These are phyloP conservation scores for Coniochaeta sp. DNA, from an alignment of 2,329 filamentous ascomycete species.

Conservation along the genomic window DNA sequence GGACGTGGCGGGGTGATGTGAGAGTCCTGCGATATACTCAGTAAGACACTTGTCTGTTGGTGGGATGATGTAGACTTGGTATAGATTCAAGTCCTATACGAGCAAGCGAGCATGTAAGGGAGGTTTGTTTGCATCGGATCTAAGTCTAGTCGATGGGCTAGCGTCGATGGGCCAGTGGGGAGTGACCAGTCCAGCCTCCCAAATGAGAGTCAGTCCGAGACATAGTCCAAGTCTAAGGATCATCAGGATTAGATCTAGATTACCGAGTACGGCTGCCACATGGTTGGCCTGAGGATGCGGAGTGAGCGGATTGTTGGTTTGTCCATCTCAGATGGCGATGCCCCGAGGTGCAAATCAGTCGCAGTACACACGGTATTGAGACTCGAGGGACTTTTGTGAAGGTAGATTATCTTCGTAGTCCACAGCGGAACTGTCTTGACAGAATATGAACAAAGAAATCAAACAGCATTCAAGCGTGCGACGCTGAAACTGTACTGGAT, in stretches of 20 bases:
- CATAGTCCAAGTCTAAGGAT: neutral
- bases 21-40: too few relatives aligned
- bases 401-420: neutral
- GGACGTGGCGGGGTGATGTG: neutral
- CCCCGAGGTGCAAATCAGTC: neutral
- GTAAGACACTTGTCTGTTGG: neutral
- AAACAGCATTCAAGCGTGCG: neutral
- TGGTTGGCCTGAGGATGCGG: neutral
- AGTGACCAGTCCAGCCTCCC: too few relatives aligned
- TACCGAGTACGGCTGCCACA: neutral
- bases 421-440: neutral
- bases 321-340: neutral
- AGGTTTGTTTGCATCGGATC: neutral
- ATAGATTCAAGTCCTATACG: too few relatives aligned
- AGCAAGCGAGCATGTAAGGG: neutral
- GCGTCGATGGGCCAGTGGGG: neutral
- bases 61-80: neutral
- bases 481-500: conserved; percentile 1
- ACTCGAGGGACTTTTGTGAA: neutral
- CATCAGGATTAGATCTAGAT: neutral
- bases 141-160: too few relatives aligned
- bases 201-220: neutral
- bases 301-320: neutral
- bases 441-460: neutral
- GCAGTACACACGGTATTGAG: neutral